A percentile compares a stretch with the other conserved stretches of the same genome.
phyloP scores from a whole-genome alignment of 2,329 filamentous ascomycete species.

The Graphilbum fragrans region DNA sequence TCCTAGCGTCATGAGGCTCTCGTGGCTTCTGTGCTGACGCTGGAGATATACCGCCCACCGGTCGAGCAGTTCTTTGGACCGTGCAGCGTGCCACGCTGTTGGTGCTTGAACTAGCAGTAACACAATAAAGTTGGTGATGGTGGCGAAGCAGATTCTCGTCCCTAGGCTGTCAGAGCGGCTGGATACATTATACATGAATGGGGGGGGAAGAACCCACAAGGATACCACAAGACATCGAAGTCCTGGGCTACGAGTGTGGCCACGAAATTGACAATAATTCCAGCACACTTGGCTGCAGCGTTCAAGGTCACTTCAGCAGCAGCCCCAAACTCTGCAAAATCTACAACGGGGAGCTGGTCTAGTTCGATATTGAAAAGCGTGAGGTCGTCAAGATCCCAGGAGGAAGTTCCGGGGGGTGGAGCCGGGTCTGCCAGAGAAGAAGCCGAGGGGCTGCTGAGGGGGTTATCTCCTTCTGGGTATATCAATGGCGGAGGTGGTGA shows the following conservation, averaged over 20 bases:
- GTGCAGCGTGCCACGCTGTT: neutral
- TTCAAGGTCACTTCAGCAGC: neutral
- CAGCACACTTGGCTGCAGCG: neutral
- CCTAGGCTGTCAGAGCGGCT: too few relatives aligned
- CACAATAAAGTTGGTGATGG: neutral
- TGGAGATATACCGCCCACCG: neutral
- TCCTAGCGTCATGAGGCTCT: neutral
- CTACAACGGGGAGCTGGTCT: neutral
- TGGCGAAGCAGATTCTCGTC: neutral
- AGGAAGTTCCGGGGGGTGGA: neutral
- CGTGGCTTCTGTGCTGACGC: neutral
- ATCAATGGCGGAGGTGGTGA: neutral
- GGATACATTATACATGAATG: too few relatives aligned
- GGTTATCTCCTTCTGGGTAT: neutral
- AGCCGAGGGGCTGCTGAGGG: neutral
- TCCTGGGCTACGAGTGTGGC: neutral
- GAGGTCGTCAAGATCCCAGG: neutral
- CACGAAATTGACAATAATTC: neutral
- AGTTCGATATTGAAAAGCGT: neutral
- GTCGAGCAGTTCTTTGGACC: neutral
- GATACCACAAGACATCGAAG: neutral
- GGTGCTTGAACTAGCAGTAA: neutral
- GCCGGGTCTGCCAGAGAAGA: neutral
- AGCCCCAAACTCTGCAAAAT: neutral
- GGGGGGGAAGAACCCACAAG: neutral